A percentile compares a stretch with the other conserved stretches of the same genome.
Conservation (phyloP, 2,329 filamentous ascomycete genomes). For the Sporothrix pseudoabietina region DNA sequence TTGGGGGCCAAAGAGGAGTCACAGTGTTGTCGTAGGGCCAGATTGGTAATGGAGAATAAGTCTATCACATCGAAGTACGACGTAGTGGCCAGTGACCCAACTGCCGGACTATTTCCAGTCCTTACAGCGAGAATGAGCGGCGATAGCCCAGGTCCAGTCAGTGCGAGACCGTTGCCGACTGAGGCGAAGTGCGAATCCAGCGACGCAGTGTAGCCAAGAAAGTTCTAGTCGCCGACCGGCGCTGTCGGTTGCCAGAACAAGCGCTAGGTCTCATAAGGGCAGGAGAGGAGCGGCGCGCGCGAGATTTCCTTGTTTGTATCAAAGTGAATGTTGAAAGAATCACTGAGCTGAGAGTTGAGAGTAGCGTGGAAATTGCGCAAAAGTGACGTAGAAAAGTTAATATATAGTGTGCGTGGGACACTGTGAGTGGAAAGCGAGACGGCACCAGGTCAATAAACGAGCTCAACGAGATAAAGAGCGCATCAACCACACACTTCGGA, state of each 20-base stretch:
- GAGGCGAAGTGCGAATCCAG: slow-evolving; percentile 11
- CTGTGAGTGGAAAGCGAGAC: not conserved
- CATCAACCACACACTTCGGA: slow-evolving; percentile 3
- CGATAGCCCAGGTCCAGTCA: not conserved
- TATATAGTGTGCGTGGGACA: not conserved
- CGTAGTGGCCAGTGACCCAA: not conserved
- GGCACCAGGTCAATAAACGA: not conserved
- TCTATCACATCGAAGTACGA: not conserved
- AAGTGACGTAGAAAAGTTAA: not conserved
- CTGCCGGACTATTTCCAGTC: not conserved
- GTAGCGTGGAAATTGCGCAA: not conserved
- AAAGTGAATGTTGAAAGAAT: not conserved
- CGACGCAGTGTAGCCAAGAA: not conserved
- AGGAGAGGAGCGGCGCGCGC: not conserved
- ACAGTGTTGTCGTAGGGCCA: not conserved
- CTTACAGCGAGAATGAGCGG: not conserved
- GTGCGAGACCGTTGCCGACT: not conserved
- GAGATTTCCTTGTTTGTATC: not conserved
- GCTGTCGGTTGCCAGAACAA: slow-evolving; percentile 9
- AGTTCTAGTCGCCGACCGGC: slow-evolving; percentile 1
- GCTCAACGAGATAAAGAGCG: not conserved
- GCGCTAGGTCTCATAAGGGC: slow-evolving; percentile 13
- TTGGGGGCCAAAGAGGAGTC: not conserved
- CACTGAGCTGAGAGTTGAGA: not conserved
- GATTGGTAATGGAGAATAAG: slow-evolving; percentile 8